phyloP scores from a whole-genome alignment of 106 monocot species.

The Vanilla planifolia region DNA sequence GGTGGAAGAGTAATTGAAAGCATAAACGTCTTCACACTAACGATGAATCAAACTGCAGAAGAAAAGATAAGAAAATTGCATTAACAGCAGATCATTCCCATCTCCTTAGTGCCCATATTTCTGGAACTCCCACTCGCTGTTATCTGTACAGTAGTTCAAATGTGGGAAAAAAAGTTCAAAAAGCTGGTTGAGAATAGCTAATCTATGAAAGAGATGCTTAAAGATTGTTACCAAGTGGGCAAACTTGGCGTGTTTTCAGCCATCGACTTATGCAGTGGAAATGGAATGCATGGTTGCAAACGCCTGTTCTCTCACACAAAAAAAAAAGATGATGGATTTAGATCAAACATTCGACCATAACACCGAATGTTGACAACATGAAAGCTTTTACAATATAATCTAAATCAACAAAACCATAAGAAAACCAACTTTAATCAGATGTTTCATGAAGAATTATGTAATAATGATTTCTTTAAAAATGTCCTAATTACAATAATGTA shows the following conservation, averaged over 20 bases:
- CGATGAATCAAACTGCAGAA: background rate
- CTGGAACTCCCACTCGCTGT: conserved; percentile 35
- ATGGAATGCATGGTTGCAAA: conserved; percentile 93
- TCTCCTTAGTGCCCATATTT: conserved; percentile 21
- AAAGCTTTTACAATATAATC: too few relatives aligned
- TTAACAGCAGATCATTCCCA: background rate
- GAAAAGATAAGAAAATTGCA: background rate
- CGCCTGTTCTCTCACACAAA: conserved; percentile 58
- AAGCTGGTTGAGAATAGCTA: background rate
- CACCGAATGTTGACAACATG: too few relatives aligned
- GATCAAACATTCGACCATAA: too few relatives aligned
- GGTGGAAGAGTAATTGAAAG: too few relatives aligned
- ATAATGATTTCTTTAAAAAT: too few relatives aligned
- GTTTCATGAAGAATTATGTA: too few relatives aligned
- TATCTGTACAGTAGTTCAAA: conserved; percentile 9
- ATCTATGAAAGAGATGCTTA: conserved; percentile 4
- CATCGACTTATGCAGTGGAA: conserved; percentile 98
- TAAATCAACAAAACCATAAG: too few relatives aligned
- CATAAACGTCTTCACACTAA: too few relatives aligned
- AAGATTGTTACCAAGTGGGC: conserved; percentile 40
- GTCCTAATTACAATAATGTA: too few relatives aligned
- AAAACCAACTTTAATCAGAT: too few relatives aligned
- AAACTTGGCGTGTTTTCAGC: conserved; percentile 96
- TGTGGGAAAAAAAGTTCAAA: background rate
- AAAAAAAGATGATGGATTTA: too few relatives aligned